Evolutionary conservation across 192 early-diverging fungal genomes (phyloP), one percentile per base, ranked within the genome.

Genomic region (Backusella westeae): DNA sequence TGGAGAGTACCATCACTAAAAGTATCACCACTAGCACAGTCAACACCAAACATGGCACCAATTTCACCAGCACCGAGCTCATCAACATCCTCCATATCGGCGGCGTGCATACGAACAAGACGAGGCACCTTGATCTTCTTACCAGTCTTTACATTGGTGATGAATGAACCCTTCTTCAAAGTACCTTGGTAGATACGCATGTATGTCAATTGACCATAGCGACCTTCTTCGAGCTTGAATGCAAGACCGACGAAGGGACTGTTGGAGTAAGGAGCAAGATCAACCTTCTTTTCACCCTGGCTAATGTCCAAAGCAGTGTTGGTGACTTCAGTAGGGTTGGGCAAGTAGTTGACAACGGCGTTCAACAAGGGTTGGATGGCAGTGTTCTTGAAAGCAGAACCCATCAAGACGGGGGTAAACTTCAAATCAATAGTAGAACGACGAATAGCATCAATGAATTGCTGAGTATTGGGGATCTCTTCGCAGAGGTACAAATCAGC

Each of bases 11-110:
- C 98, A 77, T 97, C 93, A 39, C 95, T 97, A 77, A 99, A 99
- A 6, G 98, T 97, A 87, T 99, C 98, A 74, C 98, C 98, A 14
- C 92, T 93, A 0, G 98, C 92, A 80, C 96, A 98, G 70, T 99
- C 96, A 75, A 99, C 91, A 79, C 98, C 98, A 86, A 99, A 98
- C 80, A 99, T 86, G 4, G 98, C 98, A 84, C 96, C 96, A 74
- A 99, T 99, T 84, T 99, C 98, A 71, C 98, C 98, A 53, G 94
- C 93, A 71, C 93, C 93, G 52, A 98, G 89, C 80, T 89, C 88
- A 77, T 97, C 91, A 0, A 99, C 95, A 84, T 99, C 98, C 86
- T 99, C 96, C 93, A 98, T 96, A 79, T 97, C 95, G 76, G 96
- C 93, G 71, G 98, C 94, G 86, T 99, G 98, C 98, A 99, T 99